These are phyloP conservation scores for Lobosporangium transversale DNA, from an alignment of 192 early-diverging fungal species.

Conservation along the genomic window DNA sequence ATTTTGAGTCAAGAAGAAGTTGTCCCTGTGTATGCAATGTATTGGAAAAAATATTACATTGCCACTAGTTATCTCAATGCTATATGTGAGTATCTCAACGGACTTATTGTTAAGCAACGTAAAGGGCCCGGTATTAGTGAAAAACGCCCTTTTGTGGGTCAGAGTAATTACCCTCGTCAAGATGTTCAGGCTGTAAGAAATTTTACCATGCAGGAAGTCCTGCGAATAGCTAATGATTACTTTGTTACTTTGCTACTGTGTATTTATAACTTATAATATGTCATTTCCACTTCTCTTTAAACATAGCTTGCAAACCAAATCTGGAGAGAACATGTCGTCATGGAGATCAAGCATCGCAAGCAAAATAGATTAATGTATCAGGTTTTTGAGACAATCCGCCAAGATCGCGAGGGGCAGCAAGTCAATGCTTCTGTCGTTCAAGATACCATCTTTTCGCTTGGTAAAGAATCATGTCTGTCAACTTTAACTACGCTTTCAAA, in stretches of 20 bases:
- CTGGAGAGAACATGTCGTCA: slow-evolving; percentile 76
- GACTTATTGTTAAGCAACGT: slow-evolving; percentile 56
- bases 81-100: slow-evolving; percentile 81
- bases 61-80: slow-evolving; percentile 67
- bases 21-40: slow-evolving; percentile 70
- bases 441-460: slow-evolving; percentile 66
- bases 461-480: slow-evolving; percentile 56
- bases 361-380: slow-evolving; percentile 74
- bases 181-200: slow-evolving; percentile 70
- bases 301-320: slow-evolving; percentile 73
- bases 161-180: slow-evolving; percentile 64
- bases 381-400: slow-evolving; percentile 72
- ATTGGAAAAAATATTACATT: slow-evolving; percentile 72
- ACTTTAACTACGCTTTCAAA: too few species aligned
- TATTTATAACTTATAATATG: slow-evolving; percentile 22
- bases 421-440: slow-evolving; percentile 63
- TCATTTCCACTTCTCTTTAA: slow-evolving; percentile 13
- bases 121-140: slow-evolving; percentile 40
- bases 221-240: slow-evolving; percentile 10
- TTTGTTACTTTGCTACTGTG: too few species aligned
- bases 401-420: slow-evolving; percentile 74
- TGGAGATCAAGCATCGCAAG: slow-evolving; percentile 64
- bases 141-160: slow-evolving; percentile 53
- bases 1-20: slow-evolving; percentile 74
- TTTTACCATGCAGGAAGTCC: slow-evolving; percentile 6